Base-by-base conservation (phyloP, 2,329 filamentous ascomycete genomes). In the Arthrobotrys conoides region DNA sequence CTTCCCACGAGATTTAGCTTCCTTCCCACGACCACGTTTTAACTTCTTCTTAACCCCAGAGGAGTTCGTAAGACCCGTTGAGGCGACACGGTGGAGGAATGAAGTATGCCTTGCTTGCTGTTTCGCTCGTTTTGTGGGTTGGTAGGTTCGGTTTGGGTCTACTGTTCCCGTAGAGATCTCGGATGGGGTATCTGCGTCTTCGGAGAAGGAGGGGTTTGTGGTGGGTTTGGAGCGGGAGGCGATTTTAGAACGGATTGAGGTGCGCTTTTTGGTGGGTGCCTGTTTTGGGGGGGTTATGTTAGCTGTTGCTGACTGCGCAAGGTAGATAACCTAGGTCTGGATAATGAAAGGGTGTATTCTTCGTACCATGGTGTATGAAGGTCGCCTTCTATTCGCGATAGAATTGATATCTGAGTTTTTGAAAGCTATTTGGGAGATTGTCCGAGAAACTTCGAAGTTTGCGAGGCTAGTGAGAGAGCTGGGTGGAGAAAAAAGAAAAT, bases 241-340 rank as follows among this genome's bases (percentile, higher is more conserved):
- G 27, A 64, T 64, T 79, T 73, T 72, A 38, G 76, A 69, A 49
- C 76, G 76, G 48, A 79, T 79, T 4, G 76, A 79, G 2, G 76
- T 69, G 38, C 76, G 68, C 46, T 79, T 79, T 41, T 72, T 79
- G 27, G 76, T 79, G 0, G 76, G 76, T 24, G 76, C 76, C 76
- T 79, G 22, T 5, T 27, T 8, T 30, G 18, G 12, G 20, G 16
- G 30, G 27, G 41, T 59, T 49, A 38, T 20, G 22, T 44, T 27
- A 59, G 65, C n/a, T 16, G n/a, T 20, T 57, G 30, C 27, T 51
- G 20, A 27, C 6, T 49, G 44, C 18, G 0, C n/a, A n/a, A n/a
- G n/a, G n/a, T n/a, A n/a, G n/a, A n/a, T n/a, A n/a, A n/a, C n/a
- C n/a, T n/a, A n/a, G n/a, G 6, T 12, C 20, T n/a, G 20, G n/a